Conservation (phyloP, 345 rosid genomes). For the Mangifera indica region DNA sequence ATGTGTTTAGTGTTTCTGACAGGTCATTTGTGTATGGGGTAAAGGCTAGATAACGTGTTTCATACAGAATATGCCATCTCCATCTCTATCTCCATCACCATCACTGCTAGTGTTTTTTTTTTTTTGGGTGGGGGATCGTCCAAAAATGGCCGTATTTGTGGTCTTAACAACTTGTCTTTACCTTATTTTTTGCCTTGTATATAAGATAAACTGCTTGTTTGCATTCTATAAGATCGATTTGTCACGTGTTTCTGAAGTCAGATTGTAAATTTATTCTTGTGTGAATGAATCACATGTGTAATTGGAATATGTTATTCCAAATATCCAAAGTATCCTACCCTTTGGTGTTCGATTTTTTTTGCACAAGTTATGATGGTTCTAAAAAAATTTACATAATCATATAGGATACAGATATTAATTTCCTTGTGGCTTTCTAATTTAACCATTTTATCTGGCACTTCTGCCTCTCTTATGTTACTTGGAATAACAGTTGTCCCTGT, state of each 20-base stretch:
- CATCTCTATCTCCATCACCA: slow-evolving; percentile 11
- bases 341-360: not conserved
- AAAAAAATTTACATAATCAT: not conserved
- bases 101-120: not conserved
- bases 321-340: not conserved
- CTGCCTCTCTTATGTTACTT: not conserved
- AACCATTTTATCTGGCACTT: no score
- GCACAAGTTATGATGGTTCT: not conserved
- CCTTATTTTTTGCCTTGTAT: not conserved
- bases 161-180: not conserved
- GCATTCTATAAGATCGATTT: not conserved
- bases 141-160: slow-evolving; percentile 1
- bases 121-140: not conserved
- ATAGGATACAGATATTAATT: not conserved
- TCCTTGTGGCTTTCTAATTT: no score
- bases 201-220: not conserved
- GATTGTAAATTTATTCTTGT: not conserved
- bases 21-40: not conserved
- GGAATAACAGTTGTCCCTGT: not conserved
- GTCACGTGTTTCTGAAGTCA: not conserved
- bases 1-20: not conserved
- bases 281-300: not conserved
- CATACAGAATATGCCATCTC: slow-evolving; percentile 8
- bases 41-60: not conserved
- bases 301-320: not conserved